Evolutionary conservation across 2,329 filamentous ascomycete genomes (phyloP).

Genomic region (Penicillium occitanis): DNA sequence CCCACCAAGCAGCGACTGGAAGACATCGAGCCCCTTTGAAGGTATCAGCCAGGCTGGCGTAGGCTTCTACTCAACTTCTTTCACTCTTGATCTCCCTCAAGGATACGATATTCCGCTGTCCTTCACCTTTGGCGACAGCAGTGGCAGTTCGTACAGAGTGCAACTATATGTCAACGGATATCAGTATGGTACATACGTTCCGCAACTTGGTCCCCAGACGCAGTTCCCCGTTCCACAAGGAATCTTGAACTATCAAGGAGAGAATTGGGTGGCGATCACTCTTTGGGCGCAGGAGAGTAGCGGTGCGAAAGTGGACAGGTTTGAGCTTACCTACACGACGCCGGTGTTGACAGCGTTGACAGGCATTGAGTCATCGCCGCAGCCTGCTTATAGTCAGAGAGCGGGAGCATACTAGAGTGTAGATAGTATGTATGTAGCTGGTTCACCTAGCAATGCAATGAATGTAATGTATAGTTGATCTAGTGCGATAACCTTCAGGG

Average conservation of each 20-base stretch:
- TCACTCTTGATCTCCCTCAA: slow-evolving; percentile 52
- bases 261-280: slow-evolving; percentile 67
- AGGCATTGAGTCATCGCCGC: slow-evolving; percentile 48
- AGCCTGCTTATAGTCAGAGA: slow-evolving; percentile 50
- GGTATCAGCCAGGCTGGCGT: slow-evolving; percentile 51
- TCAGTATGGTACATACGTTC: slow-evolving; percentile 67
- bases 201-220: slow-evolving; percentile 73
- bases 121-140: slow-evolving; percentile 56
- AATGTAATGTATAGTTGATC: neutral
- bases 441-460: neutral
- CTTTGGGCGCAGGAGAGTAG: slow-evolving; percentile 64
- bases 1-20: slow-evolving; percentile 37
- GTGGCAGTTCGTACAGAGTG: slow-evolving; percentile 56
- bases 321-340: slow-evolving; percentile 52
- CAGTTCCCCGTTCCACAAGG: slow-evolving; percentile 72
- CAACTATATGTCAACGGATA: slow-evolving; percentile 74
- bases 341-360: slow-evolving; percentile 54
- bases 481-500: neutral
- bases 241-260: slow-evolving; percentile 67
- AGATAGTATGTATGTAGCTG: slow-evolving; percentile 11
- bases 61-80: slow-evolving; percentile 53
- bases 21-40: slow-evolving; percentile 36
- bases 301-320: slow-evolving; percentile 58
- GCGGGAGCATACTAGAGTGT: slow-evolving; percentile 51
- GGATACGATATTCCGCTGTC: slow-evolving; percentile 58